A percentile compares a stretch with the other conserved stretches of the same genome.
Evolutionary conservation across 371 early-diverging fungal species (phyloP).

Genomic region (Actinomucor elegans): DNA sequence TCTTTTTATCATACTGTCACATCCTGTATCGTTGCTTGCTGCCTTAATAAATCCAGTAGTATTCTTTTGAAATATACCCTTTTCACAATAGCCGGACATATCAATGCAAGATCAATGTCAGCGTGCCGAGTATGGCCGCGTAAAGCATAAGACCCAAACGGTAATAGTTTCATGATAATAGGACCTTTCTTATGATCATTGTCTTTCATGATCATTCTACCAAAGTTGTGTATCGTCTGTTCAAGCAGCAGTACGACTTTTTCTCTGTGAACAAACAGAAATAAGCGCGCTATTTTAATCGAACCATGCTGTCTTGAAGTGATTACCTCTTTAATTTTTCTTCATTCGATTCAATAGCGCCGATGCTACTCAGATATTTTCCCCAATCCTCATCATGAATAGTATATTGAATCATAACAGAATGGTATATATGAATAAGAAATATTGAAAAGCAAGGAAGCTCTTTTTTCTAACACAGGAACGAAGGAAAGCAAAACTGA

Average conservation of each 20-base stretch:
- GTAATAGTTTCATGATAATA: too few relatives aligned
- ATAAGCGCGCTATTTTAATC: too few relatives aligned
- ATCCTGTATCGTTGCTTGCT: conserved; percentile 15
- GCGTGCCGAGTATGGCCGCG: conserved; percentile 29
- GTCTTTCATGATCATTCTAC: too few relatives aligned
- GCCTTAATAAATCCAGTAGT: conserved; percentile 18
- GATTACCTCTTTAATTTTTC: conserved; percentile 9
- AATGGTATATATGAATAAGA: too few relatives aligned
- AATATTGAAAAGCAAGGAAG: too few relatives aligned
- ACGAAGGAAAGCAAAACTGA: too few relatives aligned
- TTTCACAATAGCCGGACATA: conserved; percentile 24
- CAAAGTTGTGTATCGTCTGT: too few relatives aligned
- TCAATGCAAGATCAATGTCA: conserved; percentile 38
- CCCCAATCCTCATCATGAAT: conserved; percentile 10
- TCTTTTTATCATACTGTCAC: conserved; percentile 27
- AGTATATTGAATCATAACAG: too few relatives aligned
- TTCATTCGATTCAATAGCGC: conserved; percentile 7
- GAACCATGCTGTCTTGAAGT: not conserved
- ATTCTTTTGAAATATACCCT: conserved; percentile 23
- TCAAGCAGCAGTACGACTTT: conserved; percentile 5
- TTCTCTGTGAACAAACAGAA: not conserved
- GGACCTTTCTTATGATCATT: conserved; percentile 7
- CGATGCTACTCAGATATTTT: not conserved
- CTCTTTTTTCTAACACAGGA: too few relatives aligned
- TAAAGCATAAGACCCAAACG: conserved; percentile 45